Evolutionary conservation across 257 asterid species (phyloP).

Genomic region (Solanum lycopersicoides): DNA sequence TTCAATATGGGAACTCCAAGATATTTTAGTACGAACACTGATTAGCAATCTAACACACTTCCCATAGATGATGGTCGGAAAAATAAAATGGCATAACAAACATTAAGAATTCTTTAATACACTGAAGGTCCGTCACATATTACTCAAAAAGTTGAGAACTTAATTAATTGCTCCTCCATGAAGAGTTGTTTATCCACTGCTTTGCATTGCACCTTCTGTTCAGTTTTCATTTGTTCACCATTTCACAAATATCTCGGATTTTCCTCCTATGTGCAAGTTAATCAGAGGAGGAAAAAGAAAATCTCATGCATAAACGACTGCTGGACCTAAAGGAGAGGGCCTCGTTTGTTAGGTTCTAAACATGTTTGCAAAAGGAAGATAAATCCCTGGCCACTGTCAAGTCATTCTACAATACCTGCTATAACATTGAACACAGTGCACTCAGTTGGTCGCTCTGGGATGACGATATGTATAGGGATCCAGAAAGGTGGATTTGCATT

Average conservation of each 20-base stretch:
- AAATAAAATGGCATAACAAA: not conserved
- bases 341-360: not conserved
- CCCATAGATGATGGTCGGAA: not conserved
- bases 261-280: not conserved
- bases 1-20: not conserved
- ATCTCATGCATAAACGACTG: not conserved
- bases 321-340: not conserved
- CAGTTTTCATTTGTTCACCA: not conserved
- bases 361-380: not conserved
- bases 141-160: not conserved
- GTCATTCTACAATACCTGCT: constrained; percentile 56
- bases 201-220: not conserved
- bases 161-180: not conserved
- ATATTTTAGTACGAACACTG: not conserved
- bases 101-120: not conserved
- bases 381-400: not conserved
- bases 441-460: constrained; percentile 98
- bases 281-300: not conserved
- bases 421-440: constrained; percentile 86
- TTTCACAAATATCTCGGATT: not conserved
- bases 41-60: not conserved
- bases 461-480: constrained; percentile 93
- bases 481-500: constrained; percentile 90
- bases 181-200: not conserved
- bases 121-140: not conserved